A percentile compares a stretch with the other conserved stretches of the same genome.
phyloP scores from a whole-genome alignment of 495 filamentous ascomycete genomes.

The Clavariopsis aquatica region DNA sequence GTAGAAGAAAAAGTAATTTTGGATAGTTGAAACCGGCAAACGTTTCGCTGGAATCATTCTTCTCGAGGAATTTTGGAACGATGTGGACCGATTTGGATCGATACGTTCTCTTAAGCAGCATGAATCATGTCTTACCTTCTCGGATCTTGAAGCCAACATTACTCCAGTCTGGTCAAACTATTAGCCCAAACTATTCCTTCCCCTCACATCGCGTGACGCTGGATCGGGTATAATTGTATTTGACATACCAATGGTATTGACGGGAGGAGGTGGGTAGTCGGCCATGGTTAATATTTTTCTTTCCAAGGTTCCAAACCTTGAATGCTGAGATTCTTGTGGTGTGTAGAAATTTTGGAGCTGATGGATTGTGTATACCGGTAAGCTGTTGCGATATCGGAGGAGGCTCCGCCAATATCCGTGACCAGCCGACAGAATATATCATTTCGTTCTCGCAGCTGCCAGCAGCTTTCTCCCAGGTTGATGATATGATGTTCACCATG shows the following conservation, averaged over 20 bases:
- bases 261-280: slow-evolving; percentile 76
- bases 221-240: slow-evolving; percentile 1
- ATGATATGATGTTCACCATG: not conserved
- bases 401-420: slow-evolving; percentile 17
- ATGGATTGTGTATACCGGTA: not conserved
- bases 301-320: not conserved
- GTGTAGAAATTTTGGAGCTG: slow-evolving; percentile 10
- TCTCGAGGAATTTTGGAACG: too few species aligned
- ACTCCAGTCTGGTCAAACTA: slow-evolving; percentile 66
- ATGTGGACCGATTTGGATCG: too few species aligned
- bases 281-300: slow-evolving; percentile 14
- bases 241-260: slow-evolving; percentile 67
- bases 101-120: too few species aligned
- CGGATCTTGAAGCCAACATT: slow-evolving; percentile 89
- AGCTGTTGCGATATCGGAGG: slow-evolving; percentile 21
- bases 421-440: slow-evolving; percentile 23
- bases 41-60: too few species aligned
- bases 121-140: slow-evolving; percentile 64
- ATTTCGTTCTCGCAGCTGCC: slow-evolving; percentile 1
- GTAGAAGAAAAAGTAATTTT: not conserved
- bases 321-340: not conserved
- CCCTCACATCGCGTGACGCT: not conserved
- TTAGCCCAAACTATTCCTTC: not conserved
- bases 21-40: too few species aligned
- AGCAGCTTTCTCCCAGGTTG: not conserved